Evolutionary conservation across 306 rosid genomes (phyloP).

Genomic region (Acacia melanoxylon): DNA sequence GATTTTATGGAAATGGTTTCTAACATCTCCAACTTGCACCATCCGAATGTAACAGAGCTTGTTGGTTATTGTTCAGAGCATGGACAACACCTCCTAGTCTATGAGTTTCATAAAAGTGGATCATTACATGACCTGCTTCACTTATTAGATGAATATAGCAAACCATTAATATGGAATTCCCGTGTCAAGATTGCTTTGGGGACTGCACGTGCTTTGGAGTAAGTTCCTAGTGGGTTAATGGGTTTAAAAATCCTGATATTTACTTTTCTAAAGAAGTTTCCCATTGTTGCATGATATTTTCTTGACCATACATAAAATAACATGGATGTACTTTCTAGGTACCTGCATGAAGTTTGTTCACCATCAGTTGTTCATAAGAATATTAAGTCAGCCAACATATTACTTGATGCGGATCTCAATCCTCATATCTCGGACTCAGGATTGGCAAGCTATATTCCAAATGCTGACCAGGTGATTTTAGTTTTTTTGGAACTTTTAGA

Average conservation of each 20-base stretch:
- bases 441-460: conserved; percentile 68
- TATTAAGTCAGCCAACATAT: conserved; percentile 84
- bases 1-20: conserved; percentile 76
- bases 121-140: conserved; percentile 89
- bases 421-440: conserved; percentile 95
- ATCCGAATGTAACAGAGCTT: conserved; percentile 87
- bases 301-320: conserved; percentile 2
- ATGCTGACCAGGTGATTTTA: conserved; percentile 66
- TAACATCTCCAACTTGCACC: conserved; percentile 75
- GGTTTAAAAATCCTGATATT: conserved; percentile 13
- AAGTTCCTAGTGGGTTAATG: conserved; percentile 43
- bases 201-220: conserved; percentile 96
- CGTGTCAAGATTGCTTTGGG: conserved; percentile 98
- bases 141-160: conserved; percentile 76
- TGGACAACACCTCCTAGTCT: conserved; percentile 85
- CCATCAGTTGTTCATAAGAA: conserved; percentile 91
- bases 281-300: background rate
- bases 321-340: conserved; percentile 54
- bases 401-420: conserved; percentile 82
- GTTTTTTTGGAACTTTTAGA: conserved; percentile 6
- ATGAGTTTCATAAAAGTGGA: conserved; percentile 86
- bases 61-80: conserved; percentile 97
- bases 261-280: conserved; percentile 14
- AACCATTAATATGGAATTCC: conserved; percentile 94
- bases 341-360: conserved; percentile 95